Evolutionary conservation across 2,329 filamentous ascomycete genomes (phyloP).

Genomic region (Diplodia intermedia): DNA sequence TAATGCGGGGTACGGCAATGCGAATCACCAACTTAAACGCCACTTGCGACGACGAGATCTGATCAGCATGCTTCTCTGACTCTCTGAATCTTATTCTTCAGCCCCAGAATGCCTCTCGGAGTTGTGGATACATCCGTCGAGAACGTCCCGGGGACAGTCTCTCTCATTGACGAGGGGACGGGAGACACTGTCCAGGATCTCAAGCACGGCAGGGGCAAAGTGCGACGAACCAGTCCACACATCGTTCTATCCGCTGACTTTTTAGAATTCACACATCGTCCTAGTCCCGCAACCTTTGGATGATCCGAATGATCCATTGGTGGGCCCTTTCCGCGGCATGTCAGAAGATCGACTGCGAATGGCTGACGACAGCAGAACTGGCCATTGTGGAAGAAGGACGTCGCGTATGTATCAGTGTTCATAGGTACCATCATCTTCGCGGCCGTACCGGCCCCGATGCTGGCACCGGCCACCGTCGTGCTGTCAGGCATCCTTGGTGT

Average conservation of each 20-base stretch:
- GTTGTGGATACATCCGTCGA: background rate
- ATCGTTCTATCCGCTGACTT: background rate
- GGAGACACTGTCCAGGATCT: conserved; percentile 26
- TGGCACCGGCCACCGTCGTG: conserved; percentile 39
- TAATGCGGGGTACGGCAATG: conserved; percentile 17
- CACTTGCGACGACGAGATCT: background rate
- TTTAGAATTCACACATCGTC: conserved; percentile 37
- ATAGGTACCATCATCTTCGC: conserved; percentile 41
- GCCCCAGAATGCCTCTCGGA: conserved; percentile 7
- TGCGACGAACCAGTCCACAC: background rate
- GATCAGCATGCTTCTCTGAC: too few relatives aligned
- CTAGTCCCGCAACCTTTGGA: conserved; percentile 39
- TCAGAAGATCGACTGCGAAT: background rate
- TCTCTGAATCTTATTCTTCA: background rate
- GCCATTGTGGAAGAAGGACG: conserved; percentile 40
- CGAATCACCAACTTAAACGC: background rate
- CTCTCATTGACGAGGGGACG: conserved; percentile 12
- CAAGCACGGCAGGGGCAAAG: conserved; percentile 38
- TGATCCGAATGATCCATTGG: conserved; percentile 40
- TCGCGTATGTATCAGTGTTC: conserved; percentile 38
- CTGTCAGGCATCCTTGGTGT: conserved; percentile 37
- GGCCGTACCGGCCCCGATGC: conserved; percentile 39
- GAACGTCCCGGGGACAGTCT: conserved; percentile 13
- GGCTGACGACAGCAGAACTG: conserved; percentile 35
- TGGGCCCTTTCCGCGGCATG: conserved; percentile 19